Base-by-base conservation (phyloP, 2,329 filamentous ascomycete species). In the Aspergillus cejpii region DNA sequence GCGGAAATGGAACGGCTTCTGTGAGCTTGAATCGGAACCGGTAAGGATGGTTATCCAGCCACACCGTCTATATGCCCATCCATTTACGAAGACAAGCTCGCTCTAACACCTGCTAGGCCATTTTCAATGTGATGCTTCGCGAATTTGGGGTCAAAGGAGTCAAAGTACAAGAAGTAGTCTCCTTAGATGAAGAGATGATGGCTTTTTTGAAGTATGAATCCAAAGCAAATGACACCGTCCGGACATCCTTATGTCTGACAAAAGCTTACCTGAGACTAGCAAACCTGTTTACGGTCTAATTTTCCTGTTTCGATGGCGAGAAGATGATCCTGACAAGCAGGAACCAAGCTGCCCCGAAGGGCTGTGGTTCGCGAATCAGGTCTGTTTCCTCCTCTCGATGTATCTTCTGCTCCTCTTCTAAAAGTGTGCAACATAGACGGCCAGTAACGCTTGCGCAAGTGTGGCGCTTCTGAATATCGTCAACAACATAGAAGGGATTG, bases 331-430 rank as follows among this genome's bases (percentile, higher is more conserved):
- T 4, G 63, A 64, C 54, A 78, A 70, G 58, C 69, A 74, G 44
- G 72, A 77, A 49, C 72, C 69, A 36, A 74, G 63, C 49, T 83
- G 78, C 50, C 81, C 82, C 0, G 70, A 79, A 2, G 71, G 80
- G 23, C 73, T 97, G 14, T 98, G 92, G 91, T 97, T 96, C 64
- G 89, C 90, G 21, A 96, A 96, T 59, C 91, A 94, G 70, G 84
- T 87, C 61, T 15, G 69, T 57, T 19, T 8, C 23, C 23, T 10
- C 20, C 26, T n/a, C 36, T 17, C 7, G 14, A 21, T 3, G 11
- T 10, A 17, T 17, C 7, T 19, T 23, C 5, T 7, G 5, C 37
- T 34, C 15, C 38, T 23, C 15, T 29, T n/a, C 37, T 55, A n/a
- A 47, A 31, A n/a, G 39, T 24, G 23, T 29, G 33, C 37, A 21